Evolutionary conservation across 202 grass and related monocot genomes (phyloP).

Genomic region (Saccharum hybrid): DNA sequence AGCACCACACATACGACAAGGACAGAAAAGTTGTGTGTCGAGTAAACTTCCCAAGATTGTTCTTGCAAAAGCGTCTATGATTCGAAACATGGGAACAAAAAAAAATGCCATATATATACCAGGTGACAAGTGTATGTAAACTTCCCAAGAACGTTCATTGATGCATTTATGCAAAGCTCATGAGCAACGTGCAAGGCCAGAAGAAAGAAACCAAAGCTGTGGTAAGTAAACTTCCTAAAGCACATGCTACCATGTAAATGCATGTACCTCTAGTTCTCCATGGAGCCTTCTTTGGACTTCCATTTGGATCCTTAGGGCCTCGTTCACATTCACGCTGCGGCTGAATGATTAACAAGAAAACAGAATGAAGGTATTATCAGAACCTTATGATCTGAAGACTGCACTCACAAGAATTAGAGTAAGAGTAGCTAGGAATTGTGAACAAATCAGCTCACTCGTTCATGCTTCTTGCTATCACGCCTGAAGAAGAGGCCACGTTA

Average conservation of each 20-base stretch:
- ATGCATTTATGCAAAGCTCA: slow-evolving; percentile 45
- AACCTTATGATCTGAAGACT: slow-evolving; percentile 10
- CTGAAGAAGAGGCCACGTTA: slow-evolving; percentile 74
- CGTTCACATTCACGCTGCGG: slow-evolving; percentile 75
- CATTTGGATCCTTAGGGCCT: slow-evolving; percentile 87
- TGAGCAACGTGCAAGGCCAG: slow-evolving; percentile 13
- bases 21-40: slow-evolving; percentile 24
- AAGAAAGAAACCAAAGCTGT: neutral
- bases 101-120: neutral
- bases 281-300: slow-evolving; percentile 93
- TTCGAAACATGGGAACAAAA: slow-evolving; percentile 16
- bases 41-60: slow-evolving; percentile 62
- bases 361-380: neutral
- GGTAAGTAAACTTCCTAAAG: slow-evolving; percentile 48
- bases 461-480: slow-evolving; percentile 75
- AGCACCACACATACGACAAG: neutral
- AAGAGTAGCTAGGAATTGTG: neutral
- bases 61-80: slow-evolving; percentile 31
- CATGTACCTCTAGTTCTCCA: slow-evolving; percentile 77
- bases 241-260: slow-evolving; percentile 1
- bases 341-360: slow-evolving; percentile 34
- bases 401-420: neutral
- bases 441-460: slow-evolving; percentile 70
- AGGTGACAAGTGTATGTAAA: slow-evolving; percentile 43
- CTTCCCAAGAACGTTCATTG: slow-evolving; percentile 46